Conservation (phyloP, 2,329 filamentous ascomycete species). For the Rhytidhysteron rufulum region DNA sequence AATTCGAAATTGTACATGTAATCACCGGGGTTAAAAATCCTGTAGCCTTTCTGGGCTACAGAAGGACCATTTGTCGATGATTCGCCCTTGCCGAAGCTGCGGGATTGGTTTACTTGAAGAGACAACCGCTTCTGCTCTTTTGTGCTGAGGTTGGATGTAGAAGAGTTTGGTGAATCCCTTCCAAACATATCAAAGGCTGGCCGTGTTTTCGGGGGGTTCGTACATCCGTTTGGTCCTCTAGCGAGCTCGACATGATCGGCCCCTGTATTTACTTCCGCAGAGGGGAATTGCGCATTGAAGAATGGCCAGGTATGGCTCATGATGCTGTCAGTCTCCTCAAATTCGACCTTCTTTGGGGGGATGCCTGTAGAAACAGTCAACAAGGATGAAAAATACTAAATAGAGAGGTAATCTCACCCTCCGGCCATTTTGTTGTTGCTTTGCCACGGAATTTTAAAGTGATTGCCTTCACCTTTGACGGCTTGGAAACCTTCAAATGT, state of each 20-base stretch:
- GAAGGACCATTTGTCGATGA: conserved; percentile 51
- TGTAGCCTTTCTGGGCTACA: conserved; percentile 75
- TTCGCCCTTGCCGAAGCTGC: conserved; percentile 82
- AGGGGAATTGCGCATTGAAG: conserved; percentile 72
- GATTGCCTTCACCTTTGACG: conserved; percentile 87
- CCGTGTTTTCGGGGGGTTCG: conserved; percentile 21
- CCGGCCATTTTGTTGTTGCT: conserved; percentile 91
- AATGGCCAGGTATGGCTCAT: conserved; percentile 88
- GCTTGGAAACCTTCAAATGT: conserved; percentile 78
- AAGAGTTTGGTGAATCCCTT: conserved; percentile 42
- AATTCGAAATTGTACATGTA: conserved; percentile 78
- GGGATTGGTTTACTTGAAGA: conserved; percentile 73
- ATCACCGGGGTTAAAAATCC: conserved; percentile 74
- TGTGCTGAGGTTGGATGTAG: conserved; percentile 41
- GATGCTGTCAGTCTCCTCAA: conserved; percentile 78
- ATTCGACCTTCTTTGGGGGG: conserved; percentile 78
- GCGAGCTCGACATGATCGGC: conserved; percentile 60
- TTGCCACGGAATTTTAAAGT: conserved; percentile 81
- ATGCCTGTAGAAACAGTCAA: conserved; percentile 55
- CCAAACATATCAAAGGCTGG: conserved; percentile 26
- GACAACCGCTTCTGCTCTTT: conserved; percentile 66
- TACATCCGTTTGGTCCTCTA: conserved; percentile 33
- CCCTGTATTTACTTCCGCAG: conserved; percentile 58
- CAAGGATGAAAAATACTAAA: too few species aligned
- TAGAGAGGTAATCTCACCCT: conserved; percentile 58